phyloP scores from a whole-genome alignment of 768 basidiomycete species.

The Xanthoconium stramineum region DNA sequence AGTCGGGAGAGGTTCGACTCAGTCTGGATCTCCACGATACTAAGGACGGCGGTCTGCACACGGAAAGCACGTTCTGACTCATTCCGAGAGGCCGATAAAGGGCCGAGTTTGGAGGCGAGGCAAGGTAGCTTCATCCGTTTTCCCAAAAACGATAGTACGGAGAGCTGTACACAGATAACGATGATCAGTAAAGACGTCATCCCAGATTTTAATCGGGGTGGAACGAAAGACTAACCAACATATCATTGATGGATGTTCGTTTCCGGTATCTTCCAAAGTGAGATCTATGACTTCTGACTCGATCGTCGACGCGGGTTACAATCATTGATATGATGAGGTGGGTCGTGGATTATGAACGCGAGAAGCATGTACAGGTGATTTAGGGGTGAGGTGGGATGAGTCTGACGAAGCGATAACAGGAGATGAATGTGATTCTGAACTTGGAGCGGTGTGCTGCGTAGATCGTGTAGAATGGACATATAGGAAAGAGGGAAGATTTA shows the following conservation, averaged over 20 bases:
- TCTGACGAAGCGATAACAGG: neutral
- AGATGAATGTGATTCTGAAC: neutral
- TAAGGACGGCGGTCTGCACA: no score
- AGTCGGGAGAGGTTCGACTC: no score
- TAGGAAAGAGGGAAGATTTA: constrained; percentile 2
- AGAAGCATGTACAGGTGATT: constrained; percentile 4
- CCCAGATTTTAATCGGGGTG: constrained; percentile 1
- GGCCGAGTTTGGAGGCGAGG: no score
- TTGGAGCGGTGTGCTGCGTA: constrained; percentile 6
- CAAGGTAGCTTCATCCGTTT: no score
- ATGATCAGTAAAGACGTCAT: constrained; percentile 4
- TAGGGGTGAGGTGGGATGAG: constrained; percentile 4
- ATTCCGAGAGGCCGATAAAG: no score
- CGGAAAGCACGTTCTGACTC: no score
- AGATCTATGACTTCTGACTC: constrained; percentile 21
- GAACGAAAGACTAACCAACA: constrained; percentile 19
- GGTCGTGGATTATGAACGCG: constrained; percentile 1
- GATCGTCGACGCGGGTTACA: neutral
- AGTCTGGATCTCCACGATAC: no score
- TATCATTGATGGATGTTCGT: constrained; percentile 7
- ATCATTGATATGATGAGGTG: constrained; percentile 1
- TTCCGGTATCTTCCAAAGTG: constrained; percentile 23
- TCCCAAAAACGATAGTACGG: no score
- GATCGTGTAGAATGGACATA: neutral
- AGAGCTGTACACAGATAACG: neutral